Percentiles rank a stretch among this genome's conserved stretches.
These are phyloP conservation scores for Alternaria arbusti DNA, from an alignment of 2,329 filamentous ascomycete genomes.

Conservation along the genomic window DNA sequence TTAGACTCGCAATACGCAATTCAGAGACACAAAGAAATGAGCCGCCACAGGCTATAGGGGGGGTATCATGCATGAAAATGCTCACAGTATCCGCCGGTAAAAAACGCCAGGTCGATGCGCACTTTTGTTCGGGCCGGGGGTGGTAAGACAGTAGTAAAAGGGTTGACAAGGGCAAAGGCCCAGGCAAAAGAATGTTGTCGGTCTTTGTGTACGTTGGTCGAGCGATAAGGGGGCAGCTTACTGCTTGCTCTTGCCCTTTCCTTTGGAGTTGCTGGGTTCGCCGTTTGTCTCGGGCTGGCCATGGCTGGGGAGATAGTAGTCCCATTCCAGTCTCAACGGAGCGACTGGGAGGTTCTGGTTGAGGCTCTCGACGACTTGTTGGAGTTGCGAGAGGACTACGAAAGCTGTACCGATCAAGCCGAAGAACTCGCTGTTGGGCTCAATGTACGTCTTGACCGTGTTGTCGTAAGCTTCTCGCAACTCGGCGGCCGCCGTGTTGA, in stretches of 20 bases:
- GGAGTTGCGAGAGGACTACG: constrained; percentile 6
- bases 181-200: neutral
- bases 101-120: neutral
- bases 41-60: neutral
- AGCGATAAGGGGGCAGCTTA: neutral
- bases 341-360: constrained; percentile 15
- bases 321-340: constrained; percentile 1
- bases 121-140: neutral
- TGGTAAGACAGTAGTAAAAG: neutral
- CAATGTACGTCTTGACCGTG: constrained; percentile 6
- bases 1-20: neutral
- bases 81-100: neutral
- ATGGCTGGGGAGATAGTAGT: neutral
- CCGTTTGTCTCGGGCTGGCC: neutral
- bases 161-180: neutral
- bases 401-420: constrained; percentile 1
- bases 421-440: constrained; percentile 11
- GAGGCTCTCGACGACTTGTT: constrained; percentile 10
- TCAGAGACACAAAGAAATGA: neutral
- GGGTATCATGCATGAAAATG: neutral
- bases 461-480: constrained; percentile 10
- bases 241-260: neutral
- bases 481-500: neutral
- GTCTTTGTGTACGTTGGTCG: neutral
- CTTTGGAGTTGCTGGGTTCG: neutral